Percentiles rank a stretch among this genome's conserved stretches.
Evolutionary conservation across 805 yeast genomes (phyloP).

Genomic region (Suhomyces vadensis): DNA sequence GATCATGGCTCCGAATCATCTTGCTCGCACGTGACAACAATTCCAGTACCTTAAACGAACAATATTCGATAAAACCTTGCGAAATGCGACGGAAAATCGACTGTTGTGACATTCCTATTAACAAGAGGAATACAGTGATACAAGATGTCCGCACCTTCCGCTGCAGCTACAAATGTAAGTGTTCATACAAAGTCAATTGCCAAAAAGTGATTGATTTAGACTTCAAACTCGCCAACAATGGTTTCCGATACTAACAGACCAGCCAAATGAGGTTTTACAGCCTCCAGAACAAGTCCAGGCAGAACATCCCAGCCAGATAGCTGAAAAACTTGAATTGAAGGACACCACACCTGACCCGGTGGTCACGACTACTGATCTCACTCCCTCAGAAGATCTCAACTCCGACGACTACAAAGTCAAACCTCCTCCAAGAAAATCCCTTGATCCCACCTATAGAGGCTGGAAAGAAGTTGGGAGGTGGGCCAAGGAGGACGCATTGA

Average conservation of each 20-base stretch:
- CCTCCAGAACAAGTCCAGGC: constrained; percentile 32
- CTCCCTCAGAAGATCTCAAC: constrained; percentile 43
- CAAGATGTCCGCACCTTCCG: constrained; percentile 3
- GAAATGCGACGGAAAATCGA: background rate
- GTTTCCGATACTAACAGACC: constrained; percentile 18
- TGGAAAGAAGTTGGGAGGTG: constrained; percentile 95
- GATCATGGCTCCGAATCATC: background rate
- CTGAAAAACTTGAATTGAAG: constrained; percentile 8
- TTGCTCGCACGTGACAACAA: background rate
- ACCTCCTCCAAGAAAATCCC: constrained; percentile 50
- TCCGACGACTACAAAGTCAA: constrained; percentile 30
- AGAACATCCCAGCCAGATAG: constrained; percentile 4
- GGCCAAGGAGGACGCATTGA: constrained; percentile 66
- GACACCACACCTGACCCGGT: background rate
- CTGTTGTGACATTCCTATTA: background rate
- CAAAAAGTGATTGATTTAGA: rapidly evolving
- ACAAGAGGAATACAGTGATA: background rate
- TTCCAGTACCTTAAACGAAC: too few species aligned
- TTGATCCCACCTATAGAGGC: constrained; percentile 74
- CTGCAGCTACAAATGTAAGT: constrained; percentile 11
- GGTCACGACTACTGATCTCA: constrained; percentile 18
- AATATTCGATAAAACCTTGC: background rate
- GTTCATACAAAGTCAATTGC: background rate
- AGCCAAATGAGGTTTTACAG: constrained; percentile 37
- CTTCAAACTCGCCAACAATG: background rate